These are phyloP conservation scores for Pseudogymnoascus sp. DNA, from an alignment of 2,329 filamentous ascomycete species.

Conservation along the genomic window DNA sequence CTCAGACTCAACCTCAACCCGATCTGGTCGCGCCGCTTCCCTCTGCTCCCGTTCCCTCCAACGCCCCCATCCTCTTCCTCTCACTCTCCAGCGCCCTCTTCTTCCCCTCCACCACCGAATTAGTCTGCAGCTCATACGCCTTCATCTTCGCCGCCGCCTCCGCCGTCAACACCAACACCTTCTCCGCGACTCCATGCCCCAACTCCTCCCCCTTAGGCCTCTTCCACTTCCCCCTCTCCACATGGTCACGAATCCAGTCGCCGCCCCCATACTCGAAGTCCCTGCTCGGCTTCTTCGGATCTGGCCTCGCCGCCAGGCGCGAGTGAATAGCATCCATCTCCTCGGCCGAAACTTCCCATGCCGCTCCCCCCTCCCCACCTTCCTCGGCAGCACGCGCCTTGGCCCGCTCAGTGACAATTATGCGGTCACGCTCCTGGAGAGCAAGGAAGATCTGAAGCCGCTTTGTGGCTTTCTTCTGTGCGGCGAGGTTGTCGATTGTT, in stretches of 20 bases:
- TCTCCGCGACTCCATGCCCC: slow-evolving; percentile 31
- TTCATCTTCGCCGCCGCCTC: slow-evolving; percentile 19
- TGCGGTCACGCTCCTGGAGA: slow-evolving; percentile 10
- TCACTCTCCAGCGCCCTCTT: neutral
- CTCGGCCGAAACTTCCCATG: neutral
- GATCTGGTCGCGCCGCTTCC: neutral
- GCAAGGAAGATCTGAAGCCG: slow-evolving; percentile 17
- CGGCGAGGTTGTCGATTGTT: slow-evolving; percentile 17
- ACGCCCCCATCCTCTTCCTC: neutral
- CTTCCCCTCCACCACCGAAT: slow-evolving; percentile 5
- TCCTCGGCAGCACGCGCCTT: slow-evolving; percentile 6
- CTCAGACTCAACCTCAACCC: neutral
- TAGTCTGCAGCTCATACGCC: slow-evolving; percentile 17
- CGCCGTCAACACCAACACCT: slow-evolving; percentile 27
- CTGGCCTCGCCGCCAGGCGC: neutral
- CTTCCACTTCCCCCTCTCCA: neutral
- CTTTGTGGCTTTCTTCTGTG: slow-evolving; percentile 20
- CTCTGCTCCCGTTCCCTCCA: neutral
- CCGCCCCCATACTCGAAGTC: neutral
- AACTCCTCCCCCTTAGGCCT: slow-evolving; percentile 36
- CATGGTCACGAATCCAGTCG: slow-evolving; percentile 3
- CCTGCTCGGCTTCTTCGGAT: neutral
- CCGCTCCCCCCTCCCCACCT: neutral
- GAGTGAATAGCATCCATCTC: neutral
- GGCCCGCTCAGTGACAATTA: slow-evolving; percentile 14